Conservation (phyloP, 495 filamentous ascomycete species). For the Lindgomyces ingoldianus region DNA sequence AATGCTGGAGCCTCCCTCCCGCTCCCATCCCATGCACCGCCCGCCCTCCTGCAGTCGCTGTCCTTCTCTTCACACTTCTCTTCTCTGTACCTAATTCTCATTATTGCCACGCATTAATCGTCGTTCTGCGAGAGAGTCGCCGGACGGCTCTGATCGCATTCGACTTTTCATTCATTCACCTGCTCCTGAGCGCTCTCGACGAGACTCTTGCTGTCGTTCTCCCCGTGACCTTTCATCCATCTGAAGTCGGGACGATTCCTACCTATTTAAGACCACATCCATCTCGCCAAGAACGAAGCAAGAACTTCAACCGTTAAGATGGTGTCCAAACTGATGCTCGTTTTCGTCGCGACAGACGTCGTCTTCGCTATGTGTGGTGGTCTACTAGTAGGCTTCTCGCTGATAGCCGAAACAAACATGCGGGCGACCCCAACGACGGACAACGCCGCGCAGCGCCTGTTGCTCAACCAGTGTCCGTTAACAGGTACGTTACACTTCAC, state of each 20-base stretch:
- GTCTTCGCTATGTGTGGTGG: slow-evolving; percentile 65
- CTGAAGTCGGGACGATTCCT: not conserved
- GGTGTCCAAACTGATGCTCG: slow-evolving; percentile 39
- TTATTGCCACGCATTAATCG: slow-evolving; percentile 11
- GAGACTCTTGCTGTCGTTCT: not conserved
- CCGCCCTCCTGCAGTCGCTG: slow-evolving; percentile 14
- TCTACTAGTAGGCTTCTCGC: slow-evolving; percentile 62
- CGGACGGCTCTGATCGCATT: slow-evolving; percentile 31
- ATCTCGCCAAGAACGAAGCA: not conserved
- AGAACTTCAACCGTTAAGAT: slow-evolving; percentile 28
- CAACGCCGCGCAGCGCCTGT: slow-evolving; percentile 62
- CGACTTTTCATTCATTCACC: slow-evolving; percentile 23
- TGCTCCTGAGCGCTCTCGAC: not conserved
- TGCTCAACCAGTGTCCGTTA: slow-evolving; percentile 63
- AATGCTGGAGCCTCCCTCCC: slow-evolving; percentile 31
- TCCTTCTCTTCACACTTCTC: slow-evolving; percentile 22
- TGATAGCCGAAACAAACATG: slow-evolving; percentile 57
- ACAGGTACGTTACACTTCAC: slow-evolving; percentile 58
- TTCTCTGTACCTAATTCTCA: slow-evolving; percentile 32
- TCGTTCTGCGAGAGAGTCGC: slow-evolving; percentile 34
- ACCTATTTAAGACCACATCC: not conserved
- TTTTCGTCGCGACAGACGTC: slow-evolving; percentile 49
- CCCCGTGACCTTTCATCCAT: not conserved
- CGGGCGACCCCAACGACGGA: slow-evolving; percentile 50
- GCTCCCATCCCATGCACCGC: slow-evolving; percentile 8